A percentile compares a stretch with the other conserved stretches of the same genome.
phyloP scores from a whole-genome alignment of 108 stramenopile genomes.

The Cyclotella kingstonii region DNA sequence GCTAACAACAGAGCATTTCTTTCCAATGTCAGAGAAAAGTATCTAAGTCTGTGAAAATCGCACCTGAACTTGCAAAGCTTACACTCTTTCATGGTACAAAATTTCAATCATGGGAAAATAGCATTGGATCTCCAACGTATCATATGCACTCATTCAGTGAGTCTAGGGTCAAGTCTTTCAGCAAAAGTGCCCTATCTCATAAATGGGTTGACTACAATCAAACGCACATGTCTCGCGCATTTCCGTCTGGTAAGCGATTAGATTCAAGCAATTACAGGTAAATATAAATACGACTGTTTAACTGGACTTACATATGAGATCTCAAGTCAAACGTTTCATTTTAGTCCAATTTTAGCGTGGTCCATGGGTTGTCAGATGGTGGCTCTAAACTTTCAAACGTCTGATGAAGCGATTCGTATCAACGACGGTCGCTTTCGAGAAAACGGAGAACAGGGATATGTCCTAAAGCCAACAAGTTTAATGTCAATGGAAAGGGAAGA shows the following conservation, averaged over 20 bases:
- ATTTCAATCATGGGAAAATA: slow-evolving; percentile 56
- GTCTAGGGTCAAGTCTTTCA: slow-evolving; percentile 55
- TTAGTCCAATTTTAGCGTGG: slow-evolving; percentile 84
- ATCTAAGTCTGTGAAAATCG: slow-evolving; percentile 46
- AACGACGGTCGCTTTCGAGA: slow-evolving; percentile 92
- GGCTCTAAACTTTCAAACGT: slow-evolving; percentile 92
- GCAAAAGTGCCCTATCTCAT: slow-evolving; percentile 34
- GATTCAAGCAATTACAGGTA: slow-evolving; percentile 90
- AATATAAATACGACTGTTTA: not conserved
- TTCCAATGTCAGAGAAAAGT: slow-evolving; percentile 25
- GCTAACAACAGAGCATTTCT: no score
- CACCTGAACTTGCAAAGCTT: slow-evolving; percentile 56
- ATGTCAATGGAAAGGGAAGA: slow-evolving; percentile 45
- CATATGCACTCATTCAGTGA: slow-evolving; percentile 85
- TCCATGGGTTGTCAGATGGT: slow-evolving; percentile 90
- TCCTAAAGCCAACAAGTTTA: slow-evolving; percentile 78
- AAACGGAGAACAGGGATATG: slow-evolving; percentile 88
- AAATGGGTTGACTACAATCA: slow-evolving; percentile 78
- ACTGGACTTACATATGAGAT: not conserved
- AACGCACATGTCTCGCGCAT: slow-evolving; percentile 82
- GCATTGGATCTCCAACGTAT: slow-evolving; percentile 42
- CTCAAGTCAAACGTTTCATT: not conserved
- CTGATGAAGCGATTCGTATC: slow-evolving; percentile 63
- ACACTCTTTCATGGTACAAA: slow-evolving; percentile 79
- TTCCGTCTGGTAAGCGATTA: slow-evolving; percentile 83